Base-by-base conservation (phyloP, 345 rosid genomes). In the Draba incana region DNA sequence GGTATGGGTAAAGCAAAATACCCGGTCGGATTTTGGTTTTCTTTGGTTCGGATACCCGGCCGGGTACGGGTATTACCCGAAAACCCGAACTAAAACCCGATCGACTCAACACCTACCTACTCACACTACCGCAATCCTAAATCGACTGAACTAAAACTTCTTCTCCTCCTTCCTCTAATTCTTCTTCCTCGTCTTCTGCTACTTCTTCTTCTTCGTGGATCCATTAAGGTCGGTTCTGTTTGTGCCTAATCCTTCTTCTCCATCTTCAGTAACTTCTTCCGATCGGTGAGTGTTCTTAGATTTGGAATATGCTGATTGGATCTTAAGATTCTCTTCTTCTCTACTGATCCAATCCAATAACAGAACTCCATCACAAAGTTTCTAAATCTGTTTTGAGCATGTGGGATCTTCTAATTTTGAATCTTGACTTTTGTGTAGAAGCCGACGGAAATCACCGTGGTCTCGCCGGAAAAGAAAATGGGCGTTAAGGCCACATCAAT, bases 381-480 rank as follows among this genome's bases (percentile, higher is more conserved):
- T 66, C 15, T 24, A 49, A 25, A 43, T 25, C 6, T 66, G 50
- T 38, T 58, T 33, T 2, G 31, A 49, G 24, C 43, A n/a, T n/a
- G n/a, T n/a, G n/a, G n/a, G n/a, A n/a, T n/a, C n/a, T 69, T 41
- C 20, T 27, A 8, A 55, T 9, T 28, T 47, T 38, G 42, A 72
- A n/a, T 4, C 51, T 56, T 44, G 35, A 24, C 11, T 68, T 11
- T 10, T 10, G 46, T 74, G 55, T 78, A 86, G 90, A 77, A 81
- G 85, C 71, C 88, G 85, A 44, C 81, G 88, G 39, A 89, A 88
- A 62, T 94, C 99, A 28, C 99, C 99, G 44, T 94, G 98, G 98
- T 94, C 98, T 58, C 97, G 90, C 43, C 83, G 90, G 70, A 91
- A 86, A 83, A 85, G 88, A 68, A 94, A 86, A 80, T 86, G 78